Evolutionary conservation across 306 rosid species (phyloP).

Genomic region (Castanea sativa): DNA sequence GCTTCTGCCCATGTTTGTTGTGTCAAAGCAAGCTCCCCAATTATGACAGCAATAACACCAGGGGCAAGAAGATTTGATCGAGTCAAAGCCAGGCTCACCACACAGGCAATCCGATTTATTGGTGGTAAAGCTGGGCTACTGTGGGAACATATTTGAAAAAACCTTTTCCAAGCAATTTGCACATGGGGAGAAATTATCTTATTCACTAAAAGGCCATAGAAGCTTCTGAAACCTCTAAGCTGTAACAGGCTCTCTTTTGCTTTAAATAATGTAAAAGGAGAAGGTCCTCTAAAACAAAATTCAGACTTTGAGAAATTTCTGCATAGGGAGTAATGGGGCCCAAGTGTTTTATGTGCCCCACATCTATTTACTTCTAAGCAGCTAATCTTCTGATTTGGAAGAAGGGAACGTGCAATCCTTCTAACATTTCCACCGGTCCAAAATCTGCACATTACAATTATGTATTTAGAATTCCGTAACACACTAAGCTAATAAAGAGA

Average conservation of each 20-base stretch:
- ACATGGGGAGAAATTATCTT: constrained; percentile 40
- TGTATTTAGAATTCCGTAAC: constrained; percentile 18
- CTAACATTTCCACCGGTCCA: constrained; percentile 43
- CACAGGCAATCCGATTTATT: constrained; percentile 58
- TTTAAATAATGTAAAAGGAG: constrained; percentile 32
- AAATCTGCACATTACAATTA: constrained; percentile 44
- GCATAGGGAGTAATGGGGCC: constrained; percentile 27
- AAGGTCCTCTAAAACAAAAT: constrained; percentile 27
- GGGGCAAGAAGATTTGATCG: constrained; percentile 64
- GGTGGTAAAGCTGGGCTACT: constrained; percentile 47
- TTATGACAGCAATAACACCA: constrained; percentile 50
- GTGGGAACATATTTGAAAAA: constrained; percentile 41
- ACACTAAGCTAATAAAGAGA: constrained; percentile 13
- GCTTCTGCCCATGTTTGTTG: constrained; percentile 44
- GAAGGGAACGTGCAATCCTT: constrained; percentile 38
- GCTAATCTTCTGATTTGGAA: constrained; percentile 21
- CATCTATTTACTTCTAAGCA: constrained; percentile 20
- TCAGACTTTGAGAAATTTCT: constrained; percentile 27
- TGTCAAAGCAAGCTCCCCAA: constrained; percentile 55
- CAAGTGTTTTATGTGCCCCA: constrained; percentile 20
- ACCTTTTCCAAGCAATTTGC: constrained; percentile 55
- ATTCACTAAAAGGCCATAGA: constrained; percentile 28
- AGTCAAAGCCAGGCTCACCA: constrained; percentile 59
- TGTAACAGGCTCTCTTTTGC: constrained; percentile 26
- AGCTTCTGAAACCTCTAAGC: constrained; percentile 32